Base-by-base conservation (phyloP, 352 stramenopile species). In the Globisporangium sylvaticum region DNA sequence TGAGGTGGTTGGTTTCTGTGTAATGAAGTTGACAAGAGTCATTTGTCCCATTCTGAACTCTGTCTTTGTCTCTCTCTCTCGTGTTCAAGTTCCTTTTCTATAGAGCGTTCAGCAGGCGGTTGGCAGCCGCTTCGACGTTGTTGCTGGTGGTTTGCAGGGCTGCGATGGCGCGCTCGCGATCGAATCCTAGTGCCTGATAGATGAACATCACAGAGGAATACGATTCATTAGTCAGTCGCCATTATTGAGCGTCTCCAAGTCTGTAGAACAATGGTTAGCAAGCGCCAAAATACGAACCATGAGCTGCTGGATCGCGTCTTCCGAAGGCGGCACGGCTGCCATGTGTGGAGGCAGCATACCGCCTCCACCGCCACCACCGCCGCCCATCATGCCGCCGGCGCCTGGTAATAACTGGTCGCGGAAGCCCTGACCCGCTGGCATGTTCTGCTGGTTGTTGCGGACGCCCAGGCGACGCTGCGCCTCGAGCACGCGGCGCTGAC, bases 51-150 rank as follows among this genome's bases (percentile, higher is more conserved):
- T 27, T 39, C 4, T 12, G 3, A 24, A 14, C 25, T 29, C 18
- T 9, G n/a, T 53, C 22, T 57, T 20, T 63, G 20, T 27, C 62
- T 54, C n/a, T 46, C 3, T 59, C 22, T 39, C 18, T 66, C 6
- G 15, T 31, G 1, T 4, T 60, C 31, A 15, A 7, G 37, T 20
- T 20, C 37, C 9, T 54, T 54, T 42, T 64, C 71, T 76, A 84
- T 42, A 92, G 64, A 54, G 78, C 84, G 62, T 96, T 96, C 53
- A 95, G 62, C 14, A 95, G 66, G 1, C 85, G 85, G 74, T 95
- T 95, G 57, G 88, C 88, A 1, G 88, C 88, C 8, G 84, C 86
- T 72, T 96, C 86, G n/a, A 96, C 84, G 58, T 96, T 96, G 75
- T 94, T 94, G 65, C 90, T 75, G 10, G 84, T 87, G 12, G 79